Evolutionary conservation across 1,139 yeast genomes (phyloP).

Genomic region (Kurtzmaniella quercitrusa): DNA sequence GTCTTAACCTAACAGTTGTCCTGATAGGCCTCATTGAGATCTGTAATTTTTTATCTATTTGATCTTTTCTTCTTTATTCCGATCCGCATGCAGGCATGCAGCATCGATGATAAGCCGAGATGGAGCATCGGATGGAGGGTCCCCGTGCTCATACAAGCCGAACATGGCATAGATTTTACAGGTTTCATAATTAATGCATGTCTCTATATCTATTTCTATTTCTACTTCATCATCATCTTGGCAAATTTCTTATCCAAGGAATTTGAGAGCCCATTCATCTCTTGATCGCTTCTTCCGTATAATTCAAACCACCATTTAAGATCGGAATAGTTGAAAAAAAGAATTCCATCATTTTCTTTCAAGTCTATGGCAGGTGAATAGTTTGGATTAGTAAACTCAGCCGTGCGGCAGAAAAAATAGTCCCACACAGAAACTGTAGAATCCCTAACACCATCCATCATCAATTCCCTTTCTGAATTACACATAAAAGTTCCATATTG

Average conservation of each 20-base stretch:
- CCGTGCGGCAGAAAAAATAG: constrained; percentile 72
- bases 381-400: constrained; percentile 60
- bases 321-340: constrained; percentile 64
- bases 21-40: neutral
- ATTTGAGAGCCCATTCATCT: constrained; percentile 64
- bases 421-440: constrained; percentile 89
- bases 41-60: neutral
- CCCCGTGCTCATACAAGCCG: neutral
- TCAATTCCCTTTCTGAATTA: constrained; percentile 64
- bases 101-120: neutral
- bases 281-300: constrained; percentile 73
- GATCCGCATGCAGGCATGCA: neutral
- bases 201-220: neutral
- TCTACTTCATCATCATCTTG: constrained; percentile 24
- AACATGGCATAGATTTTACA: neutral
- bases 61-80: neutral
- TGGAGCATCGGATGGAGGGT: neutral
- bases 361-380: constrained; percentile 23
- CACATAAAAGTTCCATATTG: constrained; percentile 90
- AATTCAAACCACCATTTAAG: constrained; percentile 87
- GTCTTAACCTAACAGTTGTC: neutral
- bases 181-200: no score
- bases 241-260: constrained; percentile 43
- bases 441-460: constrained; percentile 28
- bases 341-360: constrained; percentile 42